A percentile compares a stretch with the other conserved stretches of the same genome.
phyloP scores from a whole-genome alignment of 164 flowering plant genomes.

The Akebia trifoliata region DNA sequence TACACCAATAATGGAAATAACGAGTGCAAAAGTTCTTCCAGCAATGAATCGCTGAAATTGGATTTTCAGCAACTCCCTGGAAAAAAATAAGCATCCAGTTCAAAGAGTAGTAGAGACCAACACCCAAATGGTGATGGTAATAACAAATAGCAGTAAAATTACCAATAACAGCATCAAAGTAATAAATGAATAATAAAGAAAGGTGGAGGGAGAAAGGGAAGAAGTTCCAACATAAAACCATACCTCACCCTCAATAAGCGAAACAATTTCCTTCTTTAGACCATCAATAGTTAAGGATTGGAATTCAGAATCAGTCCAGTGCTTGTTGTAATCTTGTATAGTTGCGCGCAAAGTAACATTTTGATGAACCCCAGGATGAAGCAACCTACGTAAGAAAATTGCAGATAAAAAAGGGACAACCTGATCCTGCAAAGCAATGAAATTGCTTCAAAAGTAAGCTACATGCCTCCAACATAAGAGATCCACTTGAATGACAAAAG shows the following conservation, averaged over 20 bases:
- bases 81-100: slow-evolving; percentile 12
- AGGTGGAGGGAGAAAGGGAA: neutral
- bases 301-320: slow-evolving; percentile 61
- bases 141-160: neutral
- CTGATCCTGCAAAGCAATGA: slow-evolving; percentile 52
- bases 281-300: slow-evolving; percentile 57
- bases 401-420: slow-evolving; percentile 62
- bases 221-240: slow-evolving; percentile 2
- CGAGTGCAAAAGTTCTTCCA: slow-evolving; percentile 68
- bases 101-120: too few species aligned
- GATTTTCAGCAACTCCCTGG: slow-evolving; percentile 56
- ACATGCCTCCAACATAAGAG: neutral
- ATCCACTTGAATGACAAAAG: neutral
- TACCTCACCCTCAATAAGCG: slow-evolving; percentile 78
- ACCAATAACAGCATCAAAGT: neutral
- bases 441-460: neutral
- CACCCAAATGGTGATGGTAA: too few species aligned
- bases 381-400: slow-evolving; percentile 70
- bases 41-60: slow-evolving; percentile 40
- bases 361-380: slow-evolving; percentile 72
- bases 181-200: neutral
- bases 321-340: slow-evolving; percentile 57
- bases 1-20: slow-evolving; percentile 77
- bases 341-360: slow-evolving; percentile 50
- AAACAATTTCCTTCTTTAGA: slow-evolving; percentile 64